Evolutionary conservation across 192 early-diverging fungal species (phyloP).

Genomic region (Coemansia guatemalensis): DNA sequence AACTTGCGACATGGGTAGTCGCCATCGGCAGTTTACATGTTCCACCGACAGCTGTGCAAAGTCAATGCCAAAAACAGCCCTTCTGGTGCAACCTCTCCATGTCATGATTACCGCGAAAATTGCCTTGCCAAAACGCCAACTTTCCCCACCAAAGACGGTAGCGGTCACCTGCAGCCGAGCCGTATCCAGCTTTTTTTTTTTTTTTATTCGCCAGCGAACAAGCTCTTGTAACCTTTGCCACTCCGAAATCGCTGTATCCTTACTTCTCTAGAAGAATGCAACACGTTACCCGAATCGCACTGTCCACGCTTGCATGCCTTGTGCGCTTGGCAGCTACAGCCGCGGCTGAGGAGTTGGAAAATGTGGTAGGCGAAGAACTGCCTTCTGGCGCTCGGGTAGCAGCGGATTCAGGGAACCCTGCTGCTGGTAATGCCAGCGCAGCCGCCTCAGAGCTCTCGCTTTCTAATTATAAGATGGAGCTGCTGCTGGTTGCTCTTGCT

Average conservation of each 20-base stretch:
- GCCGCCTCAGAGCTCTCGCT: constrained; percentile 19
- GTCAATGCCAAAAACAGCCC: too few species aligned
- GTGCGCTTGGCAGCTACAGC: constrained; percentile 24
- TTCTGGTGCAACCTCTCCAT: too few species aligned
- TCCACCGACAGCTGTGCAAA: too few species aligned
- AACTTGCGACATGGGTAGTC: too few species aligned
- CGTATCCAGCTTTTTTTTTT: too few species aligned
- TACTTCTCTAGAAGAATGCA: constrained; percentile 2
- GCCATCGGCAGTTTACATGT: too few species aligned
- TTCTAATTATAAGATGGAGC: constrained; percentile 39
- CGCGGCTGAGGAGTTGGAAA: constrained; percentile 45
- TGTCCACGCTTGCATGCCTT: constrained; percentile 24
- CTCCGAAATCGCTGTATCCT: background rate
- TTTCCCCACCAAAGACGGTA: too few species aligned
- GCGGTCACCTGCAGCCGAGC: too few species aligned
- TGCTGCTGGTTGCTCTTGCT: constrained; percentile 19
- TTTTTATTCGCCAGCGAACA: too few species aligned
- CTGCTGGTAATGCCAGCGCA: background rate
- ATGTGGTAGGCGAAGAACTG: constrained; percentile 24
- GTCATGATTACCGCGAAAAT: too few species aligned
- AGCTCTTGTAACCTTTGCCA: background rate
- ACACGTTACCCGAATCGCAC: constrained; percentile 7
- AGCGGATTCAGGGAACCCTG: background rate
- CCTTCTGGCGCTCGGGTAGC: background rate
- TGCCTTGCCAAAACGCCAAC: too few species aligned